phyloP scores from a whole-genome alignment of 2,329 filamentous ascomycete genomes.

The Madurella fahalii region DNA sequence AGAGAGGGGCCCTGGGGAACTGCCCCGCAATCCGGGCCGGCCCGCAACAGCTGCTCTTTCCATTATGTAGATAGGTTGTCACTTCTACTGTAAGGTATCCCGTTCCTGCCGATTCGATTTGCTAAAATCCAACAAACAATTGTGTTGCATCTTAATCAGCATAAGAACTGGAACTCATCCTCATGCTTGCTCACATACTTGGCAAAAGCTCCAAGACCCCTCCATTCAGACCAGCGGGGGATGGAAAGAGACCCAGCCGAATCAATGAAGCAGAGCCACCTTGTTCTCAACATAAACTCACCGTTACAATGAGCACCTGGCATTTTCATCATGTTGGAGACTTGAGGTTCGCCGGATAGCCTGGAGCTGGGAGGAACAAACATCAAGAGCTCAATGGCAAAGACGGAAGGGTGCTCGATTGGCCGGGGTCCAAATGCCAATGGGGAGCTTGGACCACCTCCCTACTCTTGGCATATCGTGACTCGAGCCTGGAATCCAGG shows the following conservation, averaged over 20 bases:
- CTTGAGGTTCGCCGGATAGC: no score
- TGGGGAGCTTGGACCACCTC: conserved; percentile 11
- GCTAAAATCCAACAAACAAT: not conserved
- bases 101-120: not conserved
- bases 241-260: no score
- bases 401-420: no score
- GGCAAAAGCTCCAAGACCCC: not conserved
- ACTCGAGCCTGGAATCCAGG: not conserved
- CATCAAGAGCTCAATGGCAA: no score
- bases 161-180: conserved; percentile 2
- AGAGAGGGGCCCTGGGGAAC: conserved; percentile 13
- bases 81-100: no score
- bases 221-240: no score
- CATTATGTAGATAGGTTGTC: no score
- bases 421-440: not conserved
- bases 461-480: not conserved
- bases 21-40: conserved; percentile 20
- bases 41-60: conserved; percentile 5
- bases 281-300: no score
- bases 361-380: no score
- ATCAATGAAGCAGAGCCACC: no score
- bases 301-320: no score
- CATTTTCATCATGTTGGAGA: no score
- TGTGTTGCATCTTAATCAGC: not conserved
- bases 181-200: not conserved